A percentile compares a stretch with the other conserved stretches of the same genome.
These are phyloP conservation scores for Bifiguratus adelaidae DNA, from an alignment of 192 early-diverging fungal genomes.

Conservation along the genomic window DNA sequence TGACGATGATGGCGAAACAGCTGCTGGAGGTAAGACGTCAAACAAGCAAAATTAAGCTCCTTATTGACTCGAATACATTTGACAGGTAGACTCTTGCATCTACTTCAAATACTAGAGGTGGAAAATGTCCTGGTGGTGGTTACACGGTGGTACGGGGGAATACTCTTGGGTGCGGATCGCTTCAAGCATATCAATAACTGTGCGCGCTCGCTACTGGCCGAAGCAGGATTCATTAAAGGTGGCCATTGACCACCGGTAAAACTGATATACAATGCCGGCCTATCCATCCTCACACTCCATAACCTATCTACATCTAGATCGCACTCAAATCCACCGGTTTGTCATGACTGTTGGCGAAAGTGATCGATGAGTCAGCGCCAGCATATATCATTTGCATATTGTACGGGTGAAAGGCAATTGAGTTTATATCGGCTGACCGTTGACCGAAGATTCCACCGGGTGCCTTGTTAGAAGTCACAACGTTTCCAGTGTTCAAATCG, in stretches of 20 bases:
- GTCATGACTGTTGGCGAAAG: too few relatives aligned
- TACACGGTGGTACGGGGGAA: conserved; percentile 80
- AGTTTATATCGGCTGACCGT: conserved; percentile 32
- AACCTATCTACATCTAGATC: too few relatives aligned
- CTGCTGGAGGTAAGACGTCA: conserved; percentile 56
- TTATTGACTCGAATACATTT: not conserved
- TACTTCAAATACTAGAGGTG: conserved; percentile 66
- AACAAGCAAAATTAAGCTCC: not conserved
- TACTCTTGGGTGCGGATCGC: conserved; percentile 44
- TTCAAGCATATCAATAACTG: conserved; percentile 91
- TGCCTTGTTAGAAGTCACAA: conserved; percentile 40
- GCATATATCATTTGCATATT: conserved; percentile 41
- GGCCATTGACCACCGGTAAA: too few relatives aligned
- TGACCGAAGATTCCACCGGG: conserved; percentile 36
- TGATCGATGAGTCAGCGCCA: conserved; percentile 29
- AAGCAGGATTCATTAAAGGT: too few relatives aligned
- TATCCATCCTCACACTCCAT: too few relatives aligned
- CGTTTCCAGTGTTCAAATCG: conserved; percentile 15
- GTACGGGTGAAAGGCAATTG: conserved; percentile 60
- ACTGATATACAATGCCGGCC: too few relatives aligned
- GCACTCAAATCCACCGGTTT: too few relatives aligned
- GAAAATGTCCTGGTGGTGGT: conserved; percentile 76
- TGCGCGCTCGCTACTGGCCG: conserved; percentile 58
- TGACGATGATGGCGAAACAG: conserved; percentile 93
- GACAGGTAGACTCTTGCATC: conserved; percentile 56